A percentile compares a stretch with the other conserved stretches of the same genome.
Evolutionary conservation across 192 early-diverging fungal species (phyloP).

Genomic region (Coemansia asiatica): DNA sequence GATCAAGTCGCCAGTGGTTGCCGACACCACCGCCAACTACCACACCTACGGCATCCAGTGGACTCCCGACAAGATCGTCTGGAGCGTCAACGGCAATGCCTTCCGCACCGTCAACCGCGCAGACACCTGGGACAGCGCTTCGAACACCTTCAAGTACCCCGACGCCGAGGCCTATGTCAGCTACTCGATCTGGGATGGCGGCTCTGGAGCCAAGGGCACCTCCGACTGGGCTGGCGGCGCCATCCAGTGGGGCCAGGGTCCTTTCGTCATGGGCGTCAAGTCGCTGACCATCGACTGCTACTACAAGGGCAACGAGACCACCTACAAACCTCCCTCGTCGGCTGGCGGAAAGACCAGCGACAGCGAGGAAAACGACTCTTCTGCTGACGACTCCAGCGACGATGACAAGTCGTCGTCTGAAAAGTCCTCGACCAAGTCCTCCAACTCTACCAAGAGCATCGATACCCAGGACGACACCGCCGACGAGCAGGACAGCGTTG

Average conservation of each 20-base stretch:
- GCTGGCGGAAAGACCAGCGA: slow-evolving; percentile 10
- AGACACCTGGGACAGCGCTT: slow-evolving; percentile 45
- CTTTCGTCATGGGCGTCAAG: slow-evolving; percentile 56
- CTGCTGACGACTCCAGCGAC: slow-evolving; percentile 8
- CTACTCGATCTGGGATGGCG: slow-evolving; percentile 67
- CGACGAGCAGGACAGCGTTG: background rate
- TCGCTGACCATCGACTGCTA: slow-evolving; percentile 57
- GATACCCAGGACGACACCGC: background rate
- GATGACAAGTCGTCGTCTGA: slow-evolving; percentile 10
- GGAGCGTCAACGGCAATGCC: slow-evolving; percentile 51
- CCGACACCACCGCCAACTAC: slow-evolving; percentile 56
- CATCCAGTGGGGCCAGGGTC: slow-evolving; percentile 56
- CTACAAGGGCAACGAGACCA: slow-evolving; percentile 55
- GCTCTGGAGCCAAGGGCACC: slow-evolving; percentile 55
- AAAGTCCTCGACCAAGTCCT: slow-evolving; percentile 10
- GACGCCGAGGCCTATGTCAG: slow-evolving; percentile 48
- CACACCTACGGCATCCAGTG: slow-evolving; percentile 60
- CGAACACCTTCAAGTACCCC: slow-evolving; percentile 53
- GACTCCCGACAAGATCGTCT: slow-evolving; percentile 56
- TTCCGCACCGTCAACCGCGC: slow-evolving; percentile 55
- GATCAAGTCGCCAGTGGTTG: slow-evolving; percentile 25
- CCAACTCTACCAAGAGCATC: slow-evolving; percentile 8
- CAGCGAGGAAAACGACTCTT: slow-evolving; percentile 11
- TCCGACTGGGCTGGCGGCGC: slow-evolving; percentile 61
- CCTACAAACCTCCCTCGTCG: slow-evolving; percentile 39